Evolutionary conservation across 352 stramenopile species (phyloP).

Genomic region (Globisporangium mamillatum): DNA sequence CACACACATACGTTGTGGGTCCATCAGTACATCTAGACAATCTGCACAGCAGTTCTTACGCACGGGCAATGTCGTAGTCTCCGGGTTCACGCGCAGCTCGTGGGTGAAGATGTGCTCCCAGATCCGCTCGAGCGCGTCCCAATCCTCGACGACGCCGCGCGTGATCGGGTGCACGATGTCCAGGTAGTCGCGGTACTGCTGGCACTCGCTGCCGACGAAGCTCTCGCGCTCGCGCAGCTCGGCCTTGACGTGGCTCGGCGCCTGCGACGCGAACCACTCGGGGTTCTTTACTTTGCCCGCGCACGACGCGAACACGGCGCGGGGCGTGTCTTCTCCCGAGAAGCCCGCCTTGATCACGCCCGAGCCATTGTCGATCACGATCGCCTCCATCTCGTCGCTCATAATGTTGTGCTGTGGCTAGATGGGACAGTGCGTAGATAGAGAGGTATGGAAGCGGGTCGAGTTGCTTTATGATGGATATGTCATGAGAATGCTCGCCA

Average conservation of each 20-base stretch:
- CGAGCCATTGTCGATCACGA: conserved; percentile 88
- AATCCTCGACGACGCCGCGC: conserved; percentile 77
- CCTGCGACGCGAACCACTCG: conserved; percentile 74
- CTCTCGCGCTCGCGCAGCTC: conserved; percentile 71
- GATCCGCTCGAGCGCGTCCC: conserved; percentile 82
- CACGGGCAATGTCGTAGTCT: conserved; percentile 57
- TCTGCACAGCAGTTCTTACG: not conserved
- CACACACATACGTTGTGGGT: conserved; percentile 15
- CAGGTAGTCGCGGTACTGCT: conserved; percentile 66
- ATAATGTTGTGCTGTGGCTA: not conserved
- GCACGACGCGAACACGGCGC: conserved; percentile 64
- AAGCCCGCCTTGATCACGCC: conserved; percentile 81
- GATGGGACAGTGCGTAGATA: not conserved
- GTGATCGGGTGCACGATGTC: conserved; percentile 75
- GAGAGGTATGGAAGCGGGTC: not conserved
- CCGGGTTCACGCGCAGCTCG: conserved; percentile 72
- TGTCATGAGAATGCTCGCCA: not conserved
- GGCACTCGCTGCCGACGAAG: conserved; percentile 62
- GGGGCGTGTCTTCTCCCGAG: conserved; percentile 80
- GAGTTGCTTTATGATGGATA: not conserved
- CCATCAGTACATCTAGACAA: not conserved
- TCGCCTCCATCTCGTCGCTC: conserved; percentile 47
- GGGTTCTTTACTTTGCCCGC: conserved; percentile 73
- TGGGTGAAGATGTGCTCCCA: conserved; percentile 85
- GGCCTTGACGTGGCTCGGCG: conserved; percentile 43